Evolutionary conservation across 164 flowering plant species (phyloP), one percentile per base, ranked within the genome.

Genomic region (Magnolia changhungtana): DNA sequence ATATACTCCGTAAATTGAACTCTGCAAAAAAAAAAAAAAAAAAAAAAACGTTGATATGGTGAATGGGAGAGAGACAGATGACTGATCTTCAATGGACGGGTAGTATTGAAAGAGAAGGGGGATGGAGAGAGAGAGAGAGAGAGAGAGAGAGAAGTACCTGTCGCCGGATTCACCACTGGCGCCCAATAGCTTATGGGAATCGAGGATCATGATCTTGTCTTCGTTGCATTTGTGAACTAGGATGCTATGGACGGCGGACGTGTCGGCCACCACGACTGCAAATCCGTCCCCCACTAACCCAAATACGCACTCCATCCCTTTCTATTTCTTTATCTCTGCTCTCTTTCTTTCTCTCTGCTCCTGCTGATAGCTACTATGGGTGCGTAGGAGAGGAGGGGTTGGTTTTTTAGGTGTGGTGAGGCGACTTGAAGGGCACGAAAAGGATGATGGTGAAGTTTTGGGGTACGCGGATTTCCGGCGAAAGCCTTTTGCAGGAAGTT

Each of bases 91-190:
- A 16, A n/a, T 52, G 10, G 64, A 13, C 24, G 4, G 45, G 9
- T 20, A 18, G n/a, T 0, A 7, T 61, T 63, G 16, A 61, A 18
- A 1, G 13, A 64, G 20, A n/a, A 13, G 10, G 10, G 11, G 14
- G 52, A 76, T 1, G 2, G 29, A 27, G 27, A 24, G 27, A 55
- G 2, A 1, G 29, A 27, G 27, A 24, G 27, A 55, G 24, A 61
- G 71, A 81, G 72, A 82, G 63, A 80, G 45, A 71, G 69, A 79
- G 74, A 50, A 5, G 24, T 73, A 94, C 99, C 98, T 82, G 83
- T 96, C 99, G 21, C 99, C 99, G 77, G 89, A 55, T 78, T 96
- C 99, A 58, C 99, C 99, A 75, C 95, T 89, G 50, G 98, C 98
- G 51, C 97, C 99, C 84, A 96, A 50, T 81, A 96, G 97, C 82